Conservation (phyloP, 371 early-diverging fungal genomes). For the Circinella minor region DNA sequence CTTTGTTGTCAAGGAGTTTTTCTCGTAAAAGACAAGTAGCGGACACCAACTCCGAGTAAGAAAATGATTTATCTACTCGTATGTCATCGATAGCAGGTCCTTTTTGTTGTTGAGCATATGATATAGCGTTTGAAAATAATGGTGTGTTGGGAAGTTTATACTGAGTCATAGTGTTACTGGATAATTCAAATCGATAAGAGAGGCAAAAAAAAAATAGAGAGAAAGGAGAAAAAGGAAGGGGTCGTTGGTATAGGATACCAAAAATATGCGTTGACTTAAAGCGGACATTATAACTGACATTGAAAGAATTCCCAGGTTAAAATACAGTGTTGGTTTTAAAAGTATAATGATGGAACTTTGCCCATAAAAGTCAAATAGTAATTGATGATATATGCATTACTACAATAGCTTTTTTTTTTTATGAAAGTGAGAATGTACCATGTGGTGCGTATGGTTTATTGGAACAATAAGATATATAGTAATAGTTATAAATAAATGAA, state of each 20-base stretch:
- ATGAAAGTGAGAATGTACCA: no score
- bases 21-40: conserved; percentile 30
- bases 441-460: no score
- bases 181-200: background rate
- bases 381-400: no score
- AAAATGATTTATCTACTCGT: conserved; percentile 21
- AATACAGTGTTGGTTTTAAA: no score
- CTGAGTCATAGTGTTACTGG: background rate
- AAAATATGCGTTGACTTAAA: background rate
- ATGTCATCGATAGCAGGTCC: conserved; percentile 43
- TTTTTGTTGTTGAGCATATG: conserved; percentile 27
- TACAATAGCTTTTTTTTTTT: no score
- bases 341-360: no score
- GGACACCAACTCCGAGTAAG: conserved; percentile 37
- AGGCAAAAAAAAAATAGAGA: background rate
- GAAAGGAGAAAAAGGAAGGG: background rate
- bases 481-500: background rate
- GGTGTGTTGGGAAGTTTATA: conserved; percentile 37
- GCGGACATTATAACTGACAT: background rate
- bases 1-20: conserved; percentile 31
- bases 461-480: background rate
- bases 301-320: background rate
- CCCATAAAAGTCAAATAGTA: no score
- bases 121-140: conserved; percentile 34
- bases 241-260: background rate